Percentiles rank a stretch among this genome's conserved stretches.
Evolutionary conservation across 2,329 filamentous ascomycete genomes (phyloP).

Genomic region (Ceratocystis albifundus): DNA sequence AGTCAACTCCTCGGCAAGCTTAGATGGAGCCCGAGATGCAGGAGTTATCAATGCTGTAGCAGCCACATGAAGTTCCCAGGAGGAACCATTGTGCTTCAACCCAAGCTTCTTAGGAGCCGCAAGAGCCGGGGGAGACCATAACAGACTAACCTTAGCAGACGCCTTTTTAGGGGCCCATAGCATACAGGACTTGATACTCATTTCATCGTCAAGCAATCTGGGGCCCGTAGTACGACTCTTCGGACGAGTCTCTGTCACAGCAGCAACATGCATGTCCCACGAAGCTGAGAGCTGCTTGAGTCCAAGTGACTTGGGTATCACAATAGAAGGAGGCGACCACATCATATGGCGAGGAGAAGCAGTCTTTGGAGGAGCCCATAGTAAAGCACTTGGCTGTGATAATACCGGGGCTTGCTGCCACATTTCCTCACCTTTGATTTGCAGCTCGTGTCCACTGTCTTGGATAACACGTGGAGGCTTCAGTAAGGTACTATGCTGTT

Average conservation of each 20-base stretch:
- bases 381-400: not conserved
- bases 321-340: slow-evolving; percentile 11
- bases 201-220: not conserved
- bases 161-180: slow-evolving; percentile 9
- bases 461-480: not conserved
- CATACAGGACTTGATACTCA: not conserved
- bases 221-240: not conserved
- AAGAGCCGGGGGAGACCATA: not conserved
- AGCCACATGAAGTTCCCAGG: slow-evolving; percentile 1
- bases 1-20: slow-evolving; percentile 3
- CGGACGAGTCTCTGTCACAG: not conserved
- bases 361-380: slow-evolving; percentile 18
- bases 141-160: not conserved
- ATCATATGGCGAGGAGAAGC: not conserved
- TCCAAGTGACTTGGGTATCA: slow-evolving; percentile 9
- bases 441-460: slow-evolving; percentile 12
- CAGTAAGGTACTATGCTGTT: not conserved
- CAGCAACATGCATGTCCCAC: slow-evolving; percentile 18
- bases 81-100: not conserved
- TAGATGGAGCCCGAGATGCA: not conserved
- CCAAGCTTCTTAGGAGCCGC: slow-evolving; percentile 1
- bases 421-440: slow-evolving; percentile 11
- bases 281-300: slow-evolving; percentile 11
- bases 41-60: not conserved
- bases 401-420: not conserved